Base-by-base conservation (phyloP, 1,284 basidiomycete genomes). In the Heterobasidion irregulare region DNA sequence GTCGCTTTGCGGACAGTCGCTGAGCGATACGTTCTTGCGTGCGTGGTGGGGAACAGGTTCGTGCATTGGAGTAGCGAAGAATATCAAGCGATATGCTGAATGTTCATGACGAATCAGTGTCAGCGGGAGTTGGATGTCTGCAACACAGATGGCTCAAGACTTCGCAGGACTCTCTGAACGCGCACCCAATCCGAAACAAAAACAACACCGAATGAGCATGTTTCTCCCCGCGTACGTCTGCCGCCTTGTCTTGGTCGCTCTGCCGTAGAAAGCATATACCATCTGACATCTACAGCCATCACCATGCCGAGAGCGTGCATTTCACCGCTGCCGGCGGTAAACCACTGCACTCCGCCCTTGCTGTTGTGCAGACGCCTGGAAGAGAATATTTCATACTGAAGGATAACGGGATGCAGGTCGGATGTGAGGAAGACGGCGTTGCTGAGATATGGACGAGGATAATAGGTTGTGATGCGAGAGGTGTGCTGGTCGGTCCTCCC, bases 371-470 rank as follows among this genome's bases (percentile, higher is more conserved):
- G 63, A 89, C 86, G 0, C 79, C 80, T 5, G 71, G 70, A 41
- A 69, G 86, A 56, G 84, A 84, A 64, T 86, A 87, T 62, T 83
- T 74, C 61, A 72, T 89, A 45, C 64, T 89, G 56, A 77, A 75
- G 55, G 84, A 89, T 56, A 89, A 86, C 57, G 87, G 86, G 2
- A 83, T 86, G 80, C 79, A 85, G 61, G 74, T 89, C 19, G 86
- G 87, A 10, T 83, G 79, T 56, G 86, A 89, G 64, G 86, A 89
- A 62, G 83, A 86, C 12, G 86, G 85, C 0, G 71, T 89, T 18
- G 75, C 76, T 9, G 57, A 63, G 2, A 70, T 83, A 9, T 89
- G 86, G 86, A 82, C 74, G 71, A 61, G 71, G 50, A 63, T 87
- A 45, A 58, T 89, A n/a, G 66, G 72, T 0, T 89, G 86, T 57